Conservation (phyloP, 441 rosid species). For the Erysimum cheiri region DNA sequence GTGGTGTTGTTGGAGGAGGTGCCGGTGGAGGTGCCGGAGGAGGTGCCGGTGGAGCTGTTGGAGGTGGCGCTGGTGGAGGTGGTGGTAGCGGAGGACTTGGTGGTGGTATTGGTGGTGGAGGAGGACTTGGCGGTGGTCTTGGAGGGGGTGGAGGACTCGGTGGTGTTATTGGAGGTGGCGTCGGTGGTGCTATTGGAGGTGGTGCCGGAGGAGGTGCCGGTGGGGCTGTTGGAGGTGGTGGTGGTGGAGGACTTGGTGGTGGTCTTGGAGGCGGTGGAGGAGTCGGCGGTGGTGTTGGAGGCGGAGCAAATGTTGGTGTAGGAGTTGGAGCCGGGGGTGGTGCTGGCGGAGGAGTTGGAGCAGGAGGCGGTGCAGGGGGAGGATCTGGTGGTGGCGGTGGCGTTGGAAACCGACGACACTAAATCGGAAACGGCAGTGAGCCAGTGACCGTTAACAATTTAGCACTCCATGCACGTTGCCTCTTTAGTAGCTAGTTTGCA, state of each 20-base stretch:
- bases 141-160: slow-evolving; percentile 19
- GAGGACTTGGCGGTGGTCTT: not conserved
- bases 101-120: not conserved
- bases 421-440: slow-evolving; percentile 9
- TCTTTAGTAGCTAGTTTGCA: slow-evolving; percentile 9
- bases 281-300: slow-evolving; percentile 28
- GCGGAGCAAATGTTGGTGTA: slow-evolving; percentile 20
- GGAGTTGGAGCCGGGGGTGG: slow-evolving; percentile 15
- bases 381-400: slow-evolving; percentile 24
- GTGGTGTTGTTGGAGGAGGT: not conserved
- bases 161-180: not conserved
- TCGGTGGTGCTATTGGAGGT: not conserved
- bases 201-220: not conserved
- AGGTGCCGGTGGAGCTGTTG: not conserved
- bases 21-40: not conserved
- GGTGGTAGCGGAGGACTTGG: slow-evolving; percentile 3
- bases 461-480: slow-evolving; percentile 14
- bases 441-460: slow-evolving; percentile 17
- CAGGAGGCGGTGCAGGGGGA: slow-evolving; percentile 1
- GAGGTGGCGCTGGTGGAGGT: not conserved
- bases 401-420: slow-evolving; percentile 24
- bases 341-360: slow-evolving; percentile 23
- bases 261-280: not conserved
- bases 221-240: slow-evolving; percentile 7
- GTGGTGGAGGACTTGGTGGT: not conserved